Conservation (phyloP, 768 basidiomycete species). For the Bullera alba region DNA sequence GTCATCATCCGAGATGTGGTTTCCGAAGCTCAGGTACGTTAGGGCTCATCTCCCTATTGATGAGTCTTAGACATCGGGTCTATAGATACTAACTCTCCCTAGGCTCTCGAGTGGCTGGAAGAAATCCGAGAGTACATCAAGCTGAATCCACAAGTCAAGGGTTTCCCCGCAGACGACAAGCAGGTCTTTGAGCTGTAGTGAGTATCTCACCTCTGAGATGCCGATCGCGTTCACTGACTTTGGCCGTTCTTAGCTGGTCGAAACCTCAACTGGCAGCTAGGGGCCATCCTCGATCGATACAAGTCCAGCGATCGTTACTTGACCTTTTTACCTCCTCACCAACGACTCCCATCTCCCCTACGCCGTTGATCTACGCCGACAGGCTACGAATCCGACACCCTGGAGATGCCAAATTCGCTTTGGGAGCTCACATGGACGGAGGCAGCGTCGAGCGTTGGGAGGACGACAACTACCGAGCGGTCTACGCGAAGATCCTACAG, state of each 20-base stretch:
- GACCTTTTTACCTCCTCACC: slow-evolving; percentile 52
- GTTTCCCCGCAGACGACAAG: slow-evolving; percentile 61
- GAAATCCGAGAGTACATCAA: slow-evolving; percentile 45
- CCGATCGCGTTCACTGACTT: no score
- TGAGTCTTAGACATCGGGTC: not conserved
- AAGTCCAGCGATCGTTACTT: slow-evolving; percentile 57
- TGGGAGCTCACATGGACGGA: slow-evolving; percentile 64
- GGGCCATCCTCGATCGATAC: slow-evolving; percentile 57
- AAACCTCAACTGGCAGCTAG: slow-evolving; percentile 60
- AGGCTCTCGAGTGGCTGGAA: slow-evolving; percentile 48
- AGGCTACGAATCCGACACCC: slow-evolving; percentile 65
- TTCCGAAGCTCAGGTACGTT: slow-evolving; percentile 35
- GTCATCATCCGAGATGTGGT: slow-evolving; percentile 59
- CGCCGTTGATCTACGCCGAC: slow-evolving; percentile 70
- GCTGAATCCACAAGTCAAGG: slow-evolving; percentile 32
- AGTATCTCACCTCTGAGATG: slow-evolving; percentile 14
- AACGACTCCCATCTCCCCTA: slow-evolving; percentile 51
- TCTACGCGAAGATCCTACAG: slow-evolving; percentile 56
- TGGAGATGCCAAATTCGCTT: slow-evolving; percentile 61
- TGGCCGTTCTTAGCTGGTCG: slow-evolving; percentile 51
- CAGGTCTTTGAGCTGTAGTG: slow-evolving; percentile 67
- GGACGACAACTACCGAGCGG: slow-evolving; percentile 27
- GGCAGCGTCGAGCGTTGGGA: slow-evolving; percentile 62
- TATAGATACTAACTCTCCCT: not conserved
- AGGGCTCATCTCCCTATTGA: not conserved